Conservation (phyloP, 208 protist species). For the Trichomonas gallinae region DNA sequence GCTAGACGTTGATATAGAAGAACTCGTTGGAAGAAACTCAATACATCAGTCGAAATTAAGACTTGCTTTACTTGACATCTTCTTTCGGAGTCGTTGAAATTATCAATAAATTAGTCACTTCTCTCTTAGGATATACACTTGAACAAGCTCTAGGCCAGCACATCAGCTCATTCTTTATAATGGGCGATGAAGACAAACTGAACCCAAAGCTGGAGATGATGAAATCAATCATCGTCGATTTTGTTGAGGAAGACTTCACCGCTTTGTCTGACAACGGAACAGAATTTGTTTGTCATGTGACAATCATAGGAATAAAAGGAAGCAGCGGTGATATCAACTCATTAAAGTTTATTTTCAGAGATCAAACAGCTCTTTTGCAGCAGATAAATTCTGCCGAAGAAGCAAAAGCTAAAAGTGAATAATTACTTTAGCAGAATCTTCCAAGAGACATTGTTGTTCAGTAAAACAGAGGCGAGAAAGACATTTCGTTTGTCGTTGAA, state of each 20-base stretch:
- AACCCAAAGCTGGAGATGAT: too few relatives aligned
- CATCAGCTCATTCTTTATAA: neutral
- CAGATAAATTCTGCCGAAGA: neutral
- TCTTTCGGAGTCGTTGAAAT: neutral
- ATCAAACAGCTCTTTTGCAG: neutral
- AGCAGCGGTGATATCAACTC: neutral
- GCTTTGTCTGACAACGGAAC: neutral
- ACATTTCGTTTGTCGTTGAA: neutral
- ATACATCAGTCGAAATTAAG: neutral
- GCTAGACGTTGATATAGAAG: neutral
- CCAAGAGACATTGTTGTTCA: neutral
- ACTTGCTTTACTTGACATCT: neutral
- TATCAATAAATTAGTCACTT: neutral
- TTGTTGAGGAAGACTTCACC: neutral
- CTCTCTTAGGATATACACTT: neutral
- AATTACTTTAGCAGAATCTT: neutral
- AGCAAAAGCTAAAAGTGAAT: neutral
- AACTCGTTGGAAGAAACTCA: neutral
- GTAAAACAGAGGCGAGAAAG: neutral
- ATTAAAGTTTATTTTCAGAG: neutral
- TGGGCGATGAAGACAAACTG: too few relatives aligned
- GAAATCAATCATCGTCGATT: neutral
- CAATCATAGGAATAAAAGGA: neutral
- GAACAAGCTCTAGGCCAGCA: neutral
- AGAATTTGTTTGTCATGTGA: neutral